Evolutionary conservation across 2,329 filamentous ascomycete species (phyloP).

Genomic region (Thielaviopsis musarum): DNA sequence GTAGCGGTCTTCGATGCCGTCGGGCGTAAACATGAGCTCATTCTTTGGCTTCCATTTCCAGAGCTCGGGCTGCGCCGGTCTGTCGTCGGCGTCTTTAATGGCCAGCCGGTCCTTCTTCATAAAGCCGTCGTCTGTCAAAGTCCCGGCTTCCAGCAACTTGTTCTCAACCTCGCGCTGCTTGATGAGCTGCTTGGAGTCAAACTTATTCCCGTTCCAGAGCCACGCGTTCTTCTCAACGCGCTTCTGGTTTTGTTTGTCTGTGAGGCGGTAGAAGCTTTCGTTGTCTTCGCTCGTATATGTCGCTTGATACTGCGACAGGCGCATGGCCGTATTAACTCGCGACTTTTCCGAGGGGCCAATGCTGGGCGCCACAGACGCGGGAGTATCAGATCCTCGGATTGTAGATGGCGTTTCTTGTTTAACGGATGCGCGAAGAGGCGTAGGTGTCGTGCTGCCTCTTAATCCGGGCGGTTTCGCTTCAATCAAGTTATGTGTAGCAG

Average conservation of each 20-base stretch:
- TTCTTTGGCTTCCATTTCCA: conserved; percentile 68
- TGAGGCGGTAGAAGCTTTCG: conserved; percentile 81
- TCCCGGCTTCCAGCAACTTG: conserved; percentile 29
- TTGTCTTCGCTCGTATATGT: conserved; percentile 97
- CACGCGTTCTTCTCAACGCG: conserved; percentile 72
- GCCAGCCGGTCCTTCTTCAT: conserved; percentile 39
- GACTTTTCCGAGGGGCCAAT: neutral
- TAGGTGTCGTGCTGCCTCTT: neutral
- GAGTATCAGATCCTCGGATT: neutral
- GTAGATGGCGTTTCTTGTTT: conserved; percentile 39
- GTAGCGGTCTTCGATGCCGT: conserved; percentile 41
- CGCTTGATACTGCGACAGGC: conserved; percentile 65
- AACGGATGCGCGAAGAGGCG: conserved; percentile 24
- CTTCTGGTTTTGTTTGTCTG: conserved; percentile 82
- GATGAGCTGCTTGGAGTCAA: conserved; percentile 63
- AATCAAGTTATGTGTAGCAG: conserved; percentile 52
- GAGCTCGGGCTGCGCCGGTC: conserved; percentile 59
- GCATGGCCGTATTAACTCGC: conserved; percentile 10
- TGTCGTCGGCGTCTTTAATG: conserved; percentile 47
- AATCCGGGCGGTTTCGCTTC: conserved; percentile 52
- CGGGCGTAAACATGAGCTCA: conserved; percentile 68
- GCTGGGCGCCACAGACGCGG: conserved; percentile 1
- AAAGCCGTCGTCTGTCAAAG: conserved; percentile 37
- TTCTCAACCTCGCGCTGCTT: conserved; percentile 46
- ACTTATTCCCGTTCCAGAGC: conserved; percentile 77